phyloP scores from a whole-genome alignment of 345 rosid species.

The Sonneratia alba region DNA sequence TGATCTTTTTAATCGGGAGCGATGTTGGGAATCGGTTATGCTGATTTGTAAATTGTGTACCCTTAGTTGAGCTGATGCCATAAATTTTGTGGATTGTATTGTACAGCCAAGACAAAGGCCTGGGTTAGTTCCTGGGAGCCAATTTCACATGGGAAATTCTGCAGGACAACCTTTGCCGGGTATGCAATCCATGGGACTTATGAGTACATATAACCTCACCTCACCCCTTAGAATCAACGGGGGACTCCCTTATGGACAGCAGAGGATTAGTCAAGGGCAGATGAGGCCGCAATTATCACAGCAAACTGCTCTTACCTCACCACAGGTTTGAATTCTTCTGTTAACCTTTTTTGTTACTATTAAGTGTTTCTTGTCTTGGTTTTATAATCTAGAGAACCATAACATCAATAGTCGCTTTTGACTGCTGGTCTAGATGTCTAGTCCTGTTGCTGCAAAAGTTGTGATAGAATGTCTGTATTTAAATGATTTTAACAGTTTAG shows the following conservation, averaged over 20 bases:
- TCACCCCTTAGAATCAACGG: conserved; percentile 61
- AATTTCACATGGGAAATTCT: conserved; percentile 67
- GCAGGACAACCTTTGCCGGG: conserved; percentile 73
- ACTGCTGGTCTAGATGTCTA: neutral
- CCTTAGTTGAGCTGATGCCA: conserved; percentile 16
- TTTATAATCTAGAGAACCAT: neutral
- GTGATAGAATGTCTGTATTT: neutral
- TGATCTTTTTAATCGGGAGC: neutral
- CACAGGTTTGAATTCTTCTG: conserved; percentile 48
- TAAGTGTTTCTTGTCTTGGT: neutral
- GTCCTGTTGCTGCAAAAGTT: neutral
- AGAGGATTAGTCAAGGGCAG: conserved; percentile 52
- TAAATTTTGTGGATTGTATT: conserved; percentile 27
- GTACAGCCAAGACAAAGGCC: conserved; percentile 89
- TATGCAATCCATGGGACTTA: conserved; percentile 83
- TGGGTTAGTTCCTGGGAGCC: conserved; percentile 65
- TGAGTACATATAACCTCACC: conserved; percentile 56
- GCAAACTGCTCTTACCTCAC: conserved; percentile 51
- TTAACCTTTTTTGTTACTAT: neutral
- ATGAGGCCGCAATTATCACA: conserved; percentile 74
- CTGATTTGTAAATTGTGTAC: neutral
- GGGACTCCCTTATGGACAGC: conserved; percentile 59
- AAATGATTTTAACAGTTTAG: neutral
- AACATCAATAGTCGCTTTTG: neutral
- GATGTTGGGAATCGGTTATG: too few species aligned